Base-by-base conservation (phyloP, 2,329 filamentous ascomycete genomes). In the Aspergillus ruber region DNA sequence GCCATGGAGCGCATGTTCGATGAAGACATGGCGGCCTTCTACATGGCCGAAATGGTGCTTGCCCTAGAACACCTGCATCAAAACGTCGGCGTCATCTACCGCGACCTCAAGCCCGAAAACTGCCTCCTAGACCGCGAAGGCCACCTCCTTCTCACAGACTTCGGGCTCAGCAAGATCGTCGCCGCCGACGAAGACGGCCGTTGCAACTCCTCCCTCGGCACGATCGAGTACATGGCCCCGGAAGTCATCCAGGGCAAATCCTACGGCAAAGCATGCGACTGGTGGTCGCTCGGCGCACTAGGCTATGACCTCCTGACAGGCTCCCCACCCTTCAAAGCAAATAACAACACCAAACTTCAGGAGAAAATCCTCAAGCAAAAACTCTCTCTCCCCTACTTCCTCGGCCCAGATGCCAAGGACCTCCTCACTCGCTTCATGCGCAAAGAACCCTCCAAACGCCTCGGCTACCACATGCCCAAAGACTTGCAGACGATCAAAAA, bases 221-320 rank as follows among this genome's bases (percentile, higher is more conserved):
- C 93, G 0, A 85, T 96, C 49, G 93, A 97, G 67, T 98, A 98
- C 78, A 98, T 98, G 93, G 94, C 93, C 0, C 93, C 93, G 1
- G 93, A 98, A 71, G 87, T 98, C 44, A 83, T 98, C 51, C 80
- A 84, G 52, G 90, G 90, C 51, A 84, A 87, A 55, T 84, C 88
- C 56, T 98, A 98, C 67, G 90, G 91, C 62, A 91, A 90, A 68
- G 85, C 90, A 1, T 94, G 96, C 15, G 93, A 98, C 72, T 98
- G 91, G 91, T 98, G 93, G 93, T 95, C 90, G 4, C 84, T 98
- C 42, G 93, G 94, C 32, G 90, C 91, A 2, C 79, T 98, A 41
- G 90, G 88, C 29, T 95, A 85, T 67, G 93, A 98, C 66, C 76
- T 98, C 32, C 84, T 98, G 66, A 97, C 91, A 8, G 93, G 94